Evolutionary conservation across 176 grass and related monocot species (phyloP).

Genomic region (Ensete ventricosum): DNA sequence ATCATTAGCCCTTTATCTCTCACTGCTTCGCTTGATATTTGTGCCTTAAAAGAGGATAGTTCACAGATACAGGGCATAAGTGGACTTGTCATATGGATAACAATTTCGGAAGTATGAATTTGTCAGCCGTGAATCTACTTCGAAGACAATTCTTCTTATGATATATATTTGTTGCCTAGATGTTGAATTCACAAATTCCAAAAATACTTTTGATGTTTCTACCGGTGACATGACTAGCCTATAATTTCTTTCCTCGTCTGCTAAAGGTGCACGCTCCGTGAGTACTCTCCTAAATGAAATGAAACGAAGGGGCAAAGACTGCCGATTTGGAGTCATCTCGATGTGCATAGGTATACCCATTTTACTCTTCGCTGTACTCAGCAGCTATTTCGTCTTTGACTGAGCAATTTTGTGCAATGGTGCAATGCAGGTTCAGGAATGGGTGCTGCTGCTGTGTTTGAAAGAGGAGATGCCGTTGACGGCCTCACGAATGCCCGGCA

Average conservation of each 20-base stretch:
- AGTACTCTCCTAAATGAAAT: conserved; percentile 93
- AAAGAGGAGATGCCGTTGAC: conserved; percentile 67
- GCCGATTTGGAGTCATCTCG: conserved; percentile 78
- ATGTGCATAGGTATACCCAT: conserved; percentile 77
- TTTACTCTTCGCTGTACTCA: neutral
- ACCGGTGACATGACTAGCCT: no score
- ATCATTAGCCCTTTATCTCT: no score
- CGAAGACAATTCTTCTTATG: no score
- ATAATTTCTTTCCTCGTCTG: neutral
- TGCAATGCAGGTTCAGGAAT: conserved; percentile 59
- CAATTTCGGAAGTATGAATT: no score
- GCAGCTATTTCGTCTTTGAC: neutral
- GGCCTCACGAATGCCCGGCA: conserved; percentile 48
- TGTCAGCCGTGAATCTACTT: no score
- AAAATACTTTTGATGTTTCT: no score
- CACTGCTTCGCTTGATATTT: no score
- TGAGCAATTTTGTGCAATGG: neutral
- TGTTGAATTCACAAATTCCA: no score
- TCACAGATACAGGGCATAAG: no score
- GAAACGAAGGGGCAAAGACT: conserved; percentile 72
- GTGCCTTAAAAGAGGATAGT: no score
- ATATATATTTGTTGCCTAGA: no score
- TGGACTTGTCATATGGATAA: no score
- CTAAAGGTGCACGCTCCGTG: conserved; percentile 68
- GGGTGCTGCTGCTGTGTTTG: conserved; percentile 91